Base-by-base conservation (phyloP, 2,329 filamentous ascomycete genomes). In the Colletotrichum lindemuthianum region DNA sequence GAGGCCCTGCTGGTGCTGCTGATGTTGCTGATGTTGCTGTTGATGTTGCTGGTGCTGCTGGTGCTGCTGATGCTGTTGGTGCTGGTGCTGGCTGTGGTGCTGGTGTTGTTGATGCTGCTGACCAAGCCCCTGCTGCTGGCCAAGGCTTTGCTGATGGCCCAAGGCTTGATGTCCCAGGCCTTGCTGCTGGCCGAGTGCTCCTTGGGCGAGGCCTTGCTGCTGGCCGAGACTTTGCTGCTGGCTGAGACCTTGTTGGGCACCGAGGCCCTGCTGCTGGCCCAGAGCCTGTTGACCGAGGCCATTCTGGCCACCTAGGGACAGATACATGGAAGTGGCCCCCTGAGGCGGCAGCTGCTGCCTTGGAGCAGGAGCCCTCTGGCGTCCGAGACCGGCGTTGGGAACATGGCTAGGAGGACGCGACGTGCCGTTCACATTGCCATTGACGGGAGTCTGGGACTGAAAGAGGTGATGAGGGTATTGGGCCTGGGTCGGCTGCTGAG, bases 381-480 rank as follows among this genome's bases (percentile, higher is more conserved):
- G 76, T 63, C 80, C 76, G 63, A 81, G 75, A 65, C 77, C 77
- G 68, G 83, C 79, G 45, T 82, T 82, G 61, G 84, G 77, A 58
- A 84, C 76, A 69, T 83, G 83, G 56, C 78, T 71, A 61, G 78
- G 79, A 15, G 78, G 67, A 69, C 78, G 77, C 67, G 81, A 82
- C 71, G 83, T 70, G 59, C 84, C 78, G 73, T 81, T 83, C 67
- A 86, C 78, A 68, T 77, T 83, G 63, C 80, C 70, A 77, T 82
- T 72, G 77, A 84, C 76, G 49, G 82, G 74, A 24, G 79, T 78
- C 24, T 82, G 75, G 51, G 77, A 79, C 70, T 79, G 75, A 74
- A 86, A 88, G 66, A 88, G 76, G 68, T 85, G 83, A 68, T 85
- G 84, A 16, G 82, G 74, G 67, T 86, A 87, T 16, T 78, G 70